A percentile compares a stretch with the other conserved stretches of the same genome.
phyloP scores from a whole-genome alignment of 2,329 filamentous ascomycete species.

The Botrytis aclada region DNA sequence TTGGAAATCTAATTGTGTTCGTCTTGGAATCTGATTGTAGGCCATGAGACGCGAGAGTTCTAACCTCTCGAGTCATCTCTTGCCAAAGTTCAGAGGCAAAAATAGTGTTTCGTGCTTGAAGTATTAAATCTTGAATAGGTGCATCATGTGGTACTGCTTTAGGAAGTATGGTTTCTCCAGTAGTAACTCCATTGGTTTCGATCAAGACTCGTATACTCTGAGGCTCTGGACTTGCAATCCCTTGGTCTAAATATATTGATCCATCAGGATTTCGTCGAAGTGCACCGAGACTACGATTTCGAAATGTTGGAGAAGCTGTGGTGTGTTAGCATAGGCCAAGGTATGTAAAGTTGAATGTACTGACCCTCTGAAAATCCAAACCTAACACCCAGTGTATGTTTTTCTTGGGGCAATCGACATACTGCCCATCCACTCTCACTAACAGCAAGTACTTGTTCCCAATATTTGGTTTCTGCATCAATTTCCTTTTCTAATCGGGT shows the following conservation, averaged over 20 bases:
- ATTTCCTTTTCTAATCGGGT: conserved; percentile 73
- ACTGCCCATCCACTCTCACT: conserved; percentile 85
- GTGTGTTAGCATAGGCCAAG: conserved; percentile 33
- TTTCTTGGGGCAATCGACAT: conserved; percentile 70
- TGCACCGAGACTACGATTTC: conserved; percentile 73
- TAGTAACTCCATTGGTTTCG: conserved; percentile 53
- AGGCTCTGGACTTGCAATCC: conserved; percentile 46
- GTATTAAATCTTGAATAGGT: conserved; percentile 64
- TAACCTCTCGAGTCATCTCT: conserved; percentile 80
- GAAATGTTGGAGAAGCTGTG: conserved; percentile 54
- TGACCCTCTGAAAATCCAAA: conserved; percentile 76
- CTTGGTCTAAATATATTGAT: conserved; percentile 67
- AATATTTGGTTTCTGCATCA: conserved; percentile 77
- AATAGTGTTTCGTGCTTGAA: conserved; percentile 73
- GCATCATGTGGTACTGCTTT: conserved; percentile 54
- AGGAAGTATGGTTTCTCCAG: conserved; percentile 55
- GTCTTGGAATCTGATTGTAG: conserved; percentile 57
- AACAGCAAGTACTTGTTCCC: conserved; percentile 79
- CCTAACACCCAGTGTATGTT: conserved; percentile 74
- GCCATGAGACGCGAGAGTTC: conserved; percentile 66
- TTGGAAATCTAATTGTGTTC: conserved; percentile 53
- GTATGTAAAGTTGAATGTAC: conserved; percentile 4
- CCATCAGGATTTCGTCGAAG: conserved; percentile 74
- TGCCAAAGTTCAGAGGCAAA: conserved; percentile 87
- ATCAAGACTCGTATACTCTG: conserved; percentile 67